phyloP scores from a whole-genome alignment of 1,139 yeast species.

The Yamadazyma pseudoaaseri region DNA sequence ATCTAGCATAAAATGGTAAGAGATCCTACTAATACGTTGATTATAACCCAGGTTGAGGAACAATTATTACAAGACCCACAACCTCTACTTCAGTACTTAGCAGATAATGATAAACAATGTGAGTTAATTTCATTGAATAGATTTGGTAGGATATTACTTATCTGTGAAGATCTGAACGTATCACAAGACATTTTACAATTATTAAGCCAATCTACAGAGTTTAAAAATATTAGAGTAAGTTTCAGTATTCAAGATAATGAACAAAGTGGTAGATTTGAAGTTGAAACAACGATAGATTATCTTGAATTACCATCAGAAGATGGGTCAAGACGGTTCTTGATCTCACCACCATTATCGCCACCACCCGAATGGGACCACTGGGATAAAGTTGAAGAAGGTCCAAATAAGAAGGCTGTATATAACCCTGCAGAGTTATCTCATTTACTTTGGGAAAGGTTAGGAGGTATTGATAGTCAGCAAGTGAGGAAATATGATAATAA shows the following conservation, averaged over 20 bases:
- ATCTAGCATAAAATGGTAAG: conserved; percentile 5
- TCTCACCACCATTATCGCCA: conserved; percentile 50
- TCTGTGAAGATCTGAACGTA: conserved; percentile 26
- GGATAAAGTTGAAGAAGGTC: conserved; percentile 45
- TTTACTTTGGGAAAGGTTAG: conserved; percentile 46
- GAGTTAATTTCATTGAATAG: conserved; percentile 38
- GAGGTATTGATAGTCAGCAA: conserved; percentile 37
- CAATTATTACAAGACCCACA: conserved; percentile 25
- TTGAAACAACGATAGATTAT: conserved; percentile 22
- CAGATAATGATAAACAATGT: conserved; percentile 22
- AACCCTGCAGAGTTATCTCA: conserved; percentile 44
- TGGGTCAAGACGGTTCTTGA: conserved; percentile 39
- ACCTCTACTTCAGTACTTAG: conserved; percentile 23
- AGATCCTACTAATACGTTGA: conserved; percentile 41
- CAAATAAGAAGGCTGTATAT: conserved; percentile 33
- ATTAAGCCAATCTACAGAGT: conserved; percentile 17
- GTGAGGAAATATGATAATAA: conserved; percentile 28
- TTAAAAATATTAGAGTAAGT: conserved; percentile 21
- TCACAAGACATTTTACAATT: conserved; percentile 22
- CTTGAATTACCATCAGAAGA: conserved; percentile 44
- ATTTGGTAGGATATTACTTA: conserved; percentile 35
- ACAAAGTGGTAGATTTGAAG: conserved; percentile 13
- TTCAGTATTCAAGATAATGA: conserved; percentile 38
- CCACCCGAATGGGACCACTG: conserved; percentile 49
- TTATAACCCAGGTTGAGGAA: conserved; percentile 30